phyloP scores from a whole-genome alignment of 345 rosid genomes.

The Raphanus sativus region DNA sequence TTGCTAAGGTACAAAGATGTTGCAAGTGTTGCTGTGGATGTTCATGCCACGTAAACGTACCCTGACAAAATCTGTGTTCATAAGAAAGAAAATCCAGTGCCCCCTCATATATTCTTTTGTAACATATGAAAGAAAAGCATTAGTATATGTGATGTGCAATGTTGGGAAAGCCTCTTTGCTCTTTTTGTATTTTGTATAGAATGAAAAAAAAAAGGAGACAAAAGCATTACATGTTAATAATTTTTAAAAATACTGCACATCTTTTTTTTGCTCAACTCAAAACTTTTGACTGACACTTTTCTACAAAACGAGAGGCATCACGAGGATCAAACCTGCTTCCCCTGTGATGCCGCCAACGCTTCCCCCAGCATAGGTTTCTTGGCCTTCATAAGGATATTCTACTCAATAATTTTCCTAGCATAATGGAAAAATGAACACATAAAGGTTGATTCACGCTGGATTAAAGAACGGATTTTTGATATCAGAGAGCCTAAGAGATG shows the following conservation, averaged over 20 bases:
- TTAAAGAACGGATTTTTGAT: background rate
- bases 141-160: background rate
- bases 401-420: constrained; percentile 32
- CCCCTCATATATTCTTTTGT: too few species aligned
- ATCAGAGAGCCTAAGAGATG: background rate
- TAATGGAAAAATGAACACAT: background rate
- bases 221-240: background rate
- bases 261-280: constrained; percentile 25
- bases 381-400: constrained; percentile 2
- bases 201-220: background rate
- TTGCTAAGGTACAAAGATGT: background rate
- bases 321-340: constrained; percentile 34
- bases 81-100: too few species aligned
- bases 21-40: background rate
- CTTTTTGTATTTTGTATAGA: background rate
- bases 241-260: constrained; percentile 20
- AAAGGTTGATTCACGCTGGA: constrained; percentile 9
- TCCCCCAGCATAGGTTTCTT: constrained; percentile 20
- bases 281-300: constrained; percentile 29
- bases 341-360: constrained; percentile 22
- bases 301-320: constrained; percentile 37
- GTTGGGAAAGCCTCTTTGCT: background rate
- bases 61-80: background rate
- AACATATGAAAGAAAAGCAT: too few species aligned
- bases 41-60: background rate